Evolutionary conservation across 139 green algal genomes (phyloP), one percentile per base, ranked within the genome.

Genomic region (Edaphochlamys debaryana): DNA sequence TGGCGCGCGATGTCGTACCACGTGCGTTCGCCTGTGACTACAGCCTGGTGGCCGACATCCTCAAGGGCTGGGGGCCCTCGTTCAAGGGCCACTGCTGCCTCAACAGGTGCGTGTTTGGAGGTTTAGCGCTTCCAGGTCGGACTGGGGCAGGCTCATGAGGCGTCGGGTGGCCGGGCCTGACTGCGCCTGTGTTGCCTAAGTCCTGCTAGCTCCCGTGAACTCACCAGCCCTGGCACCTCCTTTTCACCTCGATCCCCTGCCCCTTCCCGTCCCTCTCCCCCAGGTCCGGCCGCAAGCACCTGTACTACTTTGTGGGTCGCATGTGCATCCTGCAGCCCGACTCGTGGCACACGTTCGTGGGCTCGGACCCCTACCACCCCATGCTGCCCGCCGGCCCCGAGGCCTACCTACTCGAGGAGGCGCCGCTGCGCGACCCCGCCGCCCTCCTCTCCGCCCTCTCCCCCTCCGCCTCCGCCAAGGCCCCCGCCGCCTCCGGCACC

Each of bases 1-100:
- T 98, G 94, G 80, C 92, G 13, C 85, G 92, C 8, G 97, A 99
- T 90, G 96, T 99, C 69, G 97, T 99, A 69, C 97, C 97, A 0
- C 94, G 96, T 29, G 96, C 97, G 34, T 99, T 99, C 86, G 91
- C 95, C 29, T 99, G 97, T 88, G 95, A 99, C 90, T 99, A 99
- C 92, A 90, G 90, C 8, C 87, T 94, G 22, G 93, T 99, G 36
- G 92, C 93, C 1, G 87, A 90, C 72, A 89, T 98, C 40, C 88
- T 98, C 38, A 86, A 86, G 58, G 36, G 64, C 54, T 90, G 87
- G 87, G 84, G 87, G 29, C 45, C 67, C 4, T 64, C 79, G 36
- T 98, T 98, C 89, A 89, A 89, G 52, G 88, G 94, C 38, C 96
- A 99, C 89, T 50, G 36, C 50, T 87, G 73, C 45, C 62, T 82